phyloP scores from a whole-genome alignment of 2,329 filamentous ascomycete genomes.

The Xylaria sp. region DNA sequence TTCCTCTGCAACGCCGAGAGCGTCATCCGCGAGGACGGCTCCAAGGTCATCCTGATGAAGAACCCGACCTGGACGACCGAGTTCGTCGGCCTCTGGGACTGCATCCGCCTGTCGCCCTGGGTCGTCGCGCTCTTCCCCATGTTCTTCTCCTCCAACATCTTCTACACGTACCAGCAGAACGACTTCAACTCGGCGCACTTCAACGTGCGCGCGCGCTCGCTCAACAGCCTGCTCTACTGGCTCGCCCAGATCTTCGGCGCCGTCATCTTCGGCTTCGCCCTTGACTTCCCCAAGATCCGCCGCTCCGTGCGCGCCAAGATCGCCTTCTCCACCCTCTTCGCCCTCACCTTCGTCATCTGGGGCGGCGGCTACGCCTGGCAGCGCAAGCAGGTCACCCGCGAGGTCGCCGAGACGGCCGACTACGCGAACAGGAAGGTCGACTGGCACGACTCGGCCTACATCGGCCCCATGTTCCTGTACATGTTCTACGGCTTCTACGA shows the following conservation, averaged over 20 bases:
- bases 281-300: slow-evolving; percentile 60
- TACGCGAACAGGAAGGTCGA: slow-evolving; percentile 44
- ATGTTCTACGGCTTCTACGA: slow-evolving; percentile 57
- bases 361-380: slow-evolving; percentile 75
- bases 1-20: slow-evolving; percentile 65
- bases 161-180: slow-evolving; percentile 79
- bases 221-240: slow-evolving; percentile 75
- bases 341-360: slow-evolving; percentile 70
- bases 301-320: slow-evolving; percentile 66
- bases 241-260: slow-evolving; percentile 73
- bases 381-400: slow-evolving; percentile 54
- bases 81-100: slow-evolving; percentile 67
- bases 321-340: slow-evolving; percentile 60
- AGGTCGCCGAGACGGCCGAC: slow-evolving; percentile 13
- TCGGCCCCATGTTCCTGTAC: slow-evolving; percentile 76
- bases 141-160: slow-evolving; percentile 81
- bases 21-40: slow-evolving; percentile 70
- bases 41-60: slow-evolving; percentile 73
- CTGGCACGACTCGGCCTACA: slow-evolving; percentile 62
- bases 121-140: slow-evolving; percentile 75
- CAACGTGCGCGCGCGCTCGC: slow-evolving; percentile 68
- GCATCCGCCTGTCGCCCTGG: slow-evolving; percentile 64
- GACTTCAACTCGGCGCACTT: slow-evolving; percentile 70
- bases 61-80: slow-evolving; percentile 76
- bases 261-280: slow-evolving; percentile 64